These are phyloP conservation scores for Sporisorium iseilematis-ciliati DNA, from an alignment of 1,284 basidiomycete genomes.

Conservation along the genomic window DNA sequence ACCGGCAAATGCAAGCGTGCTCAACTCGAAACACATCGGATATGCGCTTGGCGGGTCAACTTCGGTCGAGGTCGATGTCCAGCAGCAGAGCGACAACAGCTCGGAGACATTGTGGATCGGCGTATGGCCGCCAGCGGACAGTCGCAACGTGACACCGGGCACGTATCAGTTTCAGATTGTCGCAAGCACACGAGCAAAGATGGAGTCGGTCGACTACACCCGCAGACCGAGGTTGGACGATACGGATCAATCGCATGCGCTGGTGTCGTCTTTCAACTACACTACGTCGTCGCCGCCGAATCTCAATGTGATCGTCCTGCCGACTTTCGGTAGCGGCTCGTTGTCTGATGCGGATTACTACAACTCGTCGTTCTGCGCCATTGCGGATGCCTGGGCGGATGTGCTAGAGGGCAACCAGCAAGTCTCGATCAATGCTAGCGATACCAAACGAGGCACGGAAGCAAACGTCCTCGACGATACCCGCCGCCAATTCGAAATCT, in stretches of 20 bases:
- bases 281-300: conserved; percentile 50
- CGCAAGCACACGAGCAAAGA: conserved; percentile 42
- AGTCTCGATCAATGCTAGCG: conserved; percentile 50
- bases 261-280: conserved; percentile 68
- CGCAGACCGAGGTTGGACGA: conserved; percentile 63
- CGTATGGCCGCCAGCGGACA: conserved; percentile 59
- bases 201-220: conserved; percentile 50
- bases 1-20: conserved; percentile 43
- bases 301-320: conserved; percentile 61
- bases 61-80: conserved; percentile 36
- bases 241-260: conserved; percentile 62
- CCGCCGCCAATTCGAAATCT: conserved; percentile 55
- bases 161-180: conserved; percentile 52
- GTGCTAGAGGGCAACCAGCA: conserved; percentile 21
- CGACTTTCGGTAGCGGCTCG: conserved; percentile 51
- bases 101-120: conserved; percentile 60
- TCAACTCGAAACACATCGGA: conserved; percentile 32
- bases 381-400: conserved; percentile 50
- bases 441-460: conserved; percentile 52
- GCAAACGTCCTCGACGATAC: conserved; percentile 41
- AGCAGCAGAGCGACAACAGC: conserved; percentile 37
- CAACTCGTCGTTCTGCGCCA: conserved; percentile 68
- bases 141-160: conserved; percentile 40
- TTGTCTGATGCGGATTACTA: conserved; percentile 59
- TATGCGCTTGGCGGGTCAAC: conserved; percentile 62